phyloP scores from a whole-genome alignment of 352 stramenopile genomes.

The Phytopythium mirpurense region DNA sequence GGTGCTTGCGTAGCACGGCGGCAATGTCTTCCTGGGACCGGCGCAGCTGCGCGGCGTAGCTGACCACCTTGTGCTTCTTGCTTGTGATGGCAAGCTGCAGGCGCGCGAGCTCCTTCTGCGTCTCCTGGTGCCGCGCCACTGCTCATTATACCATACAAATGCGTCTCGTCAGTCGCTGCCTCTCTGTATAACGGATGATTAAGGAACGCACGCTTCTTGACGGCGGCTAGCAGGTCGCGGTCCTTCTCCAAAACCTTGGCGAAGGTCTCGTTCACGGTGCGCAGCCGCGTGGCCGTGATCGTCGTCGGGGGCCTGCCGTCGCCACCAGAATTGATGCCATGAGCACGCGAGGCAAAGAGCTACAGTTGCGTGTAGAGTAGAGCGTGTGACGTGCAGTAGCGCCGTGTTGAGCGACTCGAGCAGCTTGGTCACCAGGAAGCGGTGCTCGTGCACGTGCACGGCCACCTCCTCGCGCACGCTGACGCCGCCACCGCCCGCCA shows the following conservation, averaged over 20 bases:
- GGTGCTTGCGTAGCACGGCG: constrained; percentile 63
- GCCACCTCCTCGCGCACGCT: constrained; percentile 73
- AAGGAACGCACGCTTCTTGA: constrained; percentile 68
- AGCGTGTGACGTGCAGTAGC: constrained; percentile 30
- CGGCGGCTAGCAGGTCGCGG: constrained; percentile 48
- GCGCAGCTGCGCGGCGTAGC: constrained; percentile 62
- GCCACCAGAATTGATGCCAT: too few relatives aligned
- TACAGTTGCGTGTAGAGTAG: too few relatives aligned
- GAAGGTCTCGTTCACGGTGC: constrained; percentile 76
- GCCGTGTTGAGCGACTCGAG: constrained; percentile 71
- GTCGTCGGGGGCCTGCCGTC: constrained; percentile 53
- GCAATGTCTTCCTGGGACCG: constrained; percentile 65
- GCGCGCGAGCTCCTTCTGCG: constrained; percentile 59
- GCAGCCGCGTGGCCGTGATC: constrained; percentile 65
- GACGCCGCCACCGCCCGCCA: constrained; percentile 5
- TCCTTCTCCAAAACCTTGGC: constrained; percentile 74
- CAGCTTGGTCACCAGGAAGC: constrained; percentile 80
- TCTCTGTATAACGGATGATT: too few relatives aligned
- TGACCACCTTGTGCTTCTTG: constrained; percentile 64
- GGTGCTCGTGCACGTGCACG: constrained; percentile 72
- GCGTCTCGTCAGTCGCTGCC: too few relatives aligned
- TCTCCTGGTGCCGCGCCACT: constrained; percentile 68
- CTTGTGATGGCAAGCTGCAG: constrained; percentile 56
- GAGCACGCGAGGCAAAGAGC: too few relatives aligned
- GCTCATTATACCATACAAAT: too few relatives aligned